Percentiles rank a stretch among this genome's conserved stretches.
Conservation (phyloP, 495 filamentous ascomycete genomes). For the Massariosphaeria phaeospora region DNA sequence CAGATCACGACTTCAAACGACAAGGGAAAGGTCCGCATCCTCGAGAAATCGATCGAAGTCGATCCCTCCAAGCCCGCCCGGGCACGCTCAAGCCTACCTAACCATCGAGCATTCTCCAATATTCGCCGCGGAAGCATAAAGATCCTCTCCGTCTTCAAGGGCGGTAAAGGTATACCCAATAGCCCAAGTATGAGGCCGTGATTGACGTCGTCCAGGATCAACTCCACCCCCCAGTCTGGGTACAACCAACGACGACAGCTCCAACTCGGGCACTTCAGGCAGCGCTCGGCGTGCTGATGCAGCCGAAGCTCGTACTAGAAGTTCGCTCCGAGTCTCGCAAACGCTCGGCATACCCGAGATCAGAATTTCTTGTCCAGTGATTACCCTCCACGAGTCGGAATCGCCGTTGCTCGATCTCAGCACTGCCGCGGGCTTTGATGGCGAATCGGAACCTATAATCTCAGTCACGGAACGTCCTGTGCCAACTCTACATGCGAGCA, state of each 20-base stretch:
- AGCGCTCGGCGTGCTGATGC: conserved; percentile 3
- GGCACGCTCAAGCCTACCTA: conserved; percentile 7
- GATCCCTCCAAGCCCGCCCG: conserved; percentile 4
- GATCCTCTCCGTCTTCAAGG: conserved; percentile 30
- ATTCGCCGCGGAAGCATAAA: conserved; percentile 26
- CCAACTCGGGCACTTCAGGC: conserved; percentile 4
- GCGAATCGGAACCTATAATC: conserved; percentile 23
- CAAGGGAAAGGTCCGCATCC: conserved; percentile 27
- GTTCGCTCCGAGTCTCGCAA: no score
- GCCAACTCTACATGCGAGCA: conserved; percentile 14
- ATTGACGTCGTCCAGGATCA: conserved; percentile 2
- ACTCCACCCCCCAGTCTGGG: neutral
- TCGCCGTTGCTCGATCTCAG: conserved; percentile 9
- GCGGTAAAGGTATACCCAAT: conserved; percentile 15
- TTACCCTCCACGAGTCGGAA: neutral
- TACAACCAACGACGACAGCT: neutral
- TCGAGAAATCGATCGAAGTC: conserved; percentile 21
- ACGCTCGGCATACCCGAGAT: conserved; percentile 10
- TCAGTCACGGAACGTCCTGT: neutral
- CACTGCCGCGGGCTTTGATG: conserved; percentile 19
- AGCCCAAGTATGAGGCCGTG: neutral
- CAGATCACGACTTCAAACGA: conserved; percentile 10
- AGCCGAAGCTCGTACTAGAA: neutral
- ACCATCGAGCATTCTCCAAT: conserved; percentile 11
- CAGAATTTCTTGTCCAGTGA: neutral